phyloP scores from a whole-genome alignment of 345 rosid species.

The Mallotus nudiflorus region DNA sequence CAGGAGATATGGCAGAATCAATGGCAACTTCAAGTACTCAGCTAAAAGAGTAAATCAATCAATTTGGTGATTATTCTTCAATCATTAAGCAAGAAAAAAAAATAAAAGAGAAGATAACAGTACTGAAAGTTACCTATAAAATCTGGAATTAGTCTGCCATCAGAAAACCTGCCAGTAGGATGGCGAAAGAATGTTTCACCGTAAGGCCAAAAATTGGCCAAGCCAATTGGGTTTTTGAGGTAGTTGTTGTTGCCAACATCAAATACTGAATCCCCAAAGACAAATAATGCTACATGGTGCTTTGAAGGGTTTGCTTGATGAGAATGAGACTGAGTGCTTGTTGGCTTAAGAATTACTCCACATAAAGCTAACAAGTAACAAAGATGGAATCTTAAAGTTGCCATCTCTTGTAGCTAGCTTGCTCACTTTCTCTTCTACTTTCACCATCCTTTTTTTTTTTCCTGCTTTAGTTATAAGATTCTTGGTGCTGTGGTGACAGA shows the following conservation, averaged over 20 bases:
- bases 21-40: slow-evolving; percentile 43
- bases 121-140: slow-evolving; percentile 19
- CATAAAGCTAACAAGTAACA: background rate
- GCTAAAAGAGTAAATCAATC: slow-evolving; percentile 26
- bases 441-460: background rate
- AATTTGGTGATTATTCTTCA: background rate
- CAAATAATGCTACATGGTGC: slow-evolving; percentile 18
- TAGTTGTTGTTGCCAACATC: slow-evolving; percentile 42
- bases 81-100: background rate
- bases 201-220: slow-evolving; percentile 36
- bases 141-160: slow-evolving; percentile 33
- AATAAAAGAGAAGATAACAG: background rate
- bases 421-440: background rate
- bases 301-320: background rate
- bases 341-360: background rate
- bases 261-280: slow-evolving; percentile 42
- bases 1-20: slow-evolving; percentile 48
- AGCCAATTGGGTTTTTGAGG: slow-evolving; percentile 15
- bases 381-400: background rate
- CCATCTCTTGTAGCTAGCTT: background rate
- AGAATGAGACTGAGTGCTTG: background rate
- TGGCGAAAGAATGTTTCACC: slow-evolving; percentile 30
- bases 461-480: background rate
- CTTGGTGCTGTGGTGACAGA: no score
- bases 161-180: slow-evolving; percentile 33